Evolutionary conservation across 2,329 filamentous ascomycete genomes (phyloP), one percentile per base, ranked within the genome.

Genomic region (Tolypocladium pustulatum): DNA sequence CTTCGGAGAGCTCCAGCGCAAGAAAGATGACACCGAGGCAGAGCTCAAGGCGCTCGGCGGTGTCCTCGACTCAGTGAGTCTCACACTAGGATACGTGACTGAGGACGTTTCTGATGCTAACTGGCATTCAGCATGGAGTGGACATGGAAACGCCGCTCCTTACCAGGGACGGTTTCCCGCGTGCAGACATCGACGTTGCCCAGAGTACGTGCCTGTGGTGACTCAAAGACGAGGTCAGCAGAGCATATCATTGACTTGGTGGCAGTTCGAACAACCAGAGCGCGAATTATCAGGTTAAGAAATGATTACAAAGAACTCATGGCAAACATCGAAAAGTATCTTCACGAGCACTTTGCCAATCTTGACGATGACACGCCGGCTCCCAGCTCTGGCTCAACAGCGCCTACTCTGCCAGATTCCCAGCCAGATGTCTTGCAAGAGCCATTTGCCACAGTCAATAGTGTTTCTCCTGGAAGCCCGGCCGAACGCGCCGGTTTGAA

Each of bases 291-390:
- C 65, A 81, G 87, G 65, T 80, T 97, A 43, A 87, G 89, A 63
- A 97, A 97, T 69, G 94, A 99, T 73, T 93, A 96, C 76, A 97
- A 95, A 71, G 85, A 86, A 43, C 76, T 97, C 51, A 97, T 97
- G 91, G 75, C 76, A 59, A 78, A 81, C 60, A 87, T 97, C 65
- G 94, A 97, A 72, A 87, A 87, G 67, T 86, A 86, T 54, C 81
- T 99, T n/a, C 91, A 97, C 69, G 86, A 89, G 64, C 89, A 94
- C 69, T 96, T 97, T 71, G 91, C 91, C n/a, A 84, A 76, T 61
- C 71, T 89, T 51, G 80, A 82, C 62, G 78, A 84, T 57, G 72
- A 76, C 54, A 57, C 61, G 60, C 54, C 57, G 20, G 57, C 61
- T 12, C 52, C 63, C 37, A 34, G 58, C 61, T 30, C 64, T 22